These are phyloP conservation scores for Trichoderma reesei DNA, from an alignment of 495 filamentous ascomycete species.

Conservation along the genomic window DNA sequence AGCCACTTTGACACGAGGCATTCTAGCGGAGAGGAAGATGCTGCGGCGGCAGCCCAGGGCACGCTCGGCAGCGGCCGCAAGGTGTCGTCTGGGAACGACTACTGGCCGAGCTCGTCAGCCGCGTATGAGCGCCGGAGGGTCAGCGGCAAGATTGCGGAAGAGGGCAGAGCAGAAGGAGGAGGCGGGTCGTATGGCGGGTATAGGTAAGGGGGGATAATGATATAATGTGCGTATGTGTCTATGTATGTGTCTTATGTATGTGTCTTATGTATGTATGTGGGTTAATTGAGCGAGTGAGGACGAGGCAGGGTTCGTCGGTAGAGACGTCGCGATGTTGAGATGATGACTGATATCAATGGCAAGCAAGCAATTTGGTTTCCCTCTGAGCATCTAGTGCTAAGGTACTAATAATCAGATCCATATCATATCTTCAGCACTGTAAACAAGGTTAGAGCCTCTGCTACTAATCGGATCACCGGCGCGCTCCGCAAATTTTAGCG, in stretches of 20 bases:
- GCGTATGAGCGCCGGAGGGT: conserved; percentile 48
- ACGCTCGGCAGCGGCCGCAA: conserved; percentile 32
- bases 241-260: no score
- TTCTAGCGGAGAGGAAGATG: conserved; percentile 39
- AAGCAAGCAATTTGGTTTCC: not conserved
- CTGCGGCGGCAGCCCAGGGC: conserved; percentile 32
- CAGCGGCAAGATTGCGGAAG: conserved; percentile 78
- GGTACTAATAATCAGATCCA: no score
- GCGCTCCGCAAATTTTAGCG: conserved; percentile 1
- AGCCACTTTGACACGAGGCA: conserved; percentile 41
- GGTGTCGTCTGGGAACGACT: conserved; percentile 51
- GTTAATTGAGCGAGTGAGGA: no score
- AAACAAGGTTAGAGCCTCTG: no score
- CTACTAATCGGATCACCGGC: not conserved
- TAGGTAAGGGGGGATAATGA: not conserved
- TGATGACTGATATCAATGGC: not conserved
- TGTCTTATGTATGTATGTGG: no score
- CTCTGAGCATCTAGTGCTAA: no score
- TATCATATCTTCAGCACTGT: no score
- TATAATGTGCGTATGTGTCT: no score
- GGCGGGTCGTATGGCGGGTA: not conserved
- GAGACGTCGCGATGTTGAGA: not conserved
- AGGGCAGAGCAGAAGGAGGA: conserved; percentile 47
- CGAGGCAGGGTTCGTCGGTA: not conserved
- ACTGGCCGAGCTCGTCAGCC: conserved; percentile 24